Base-by-base conservation (phyloP, 106 monocot genomes). In the Triglochin maritima region DNA sequence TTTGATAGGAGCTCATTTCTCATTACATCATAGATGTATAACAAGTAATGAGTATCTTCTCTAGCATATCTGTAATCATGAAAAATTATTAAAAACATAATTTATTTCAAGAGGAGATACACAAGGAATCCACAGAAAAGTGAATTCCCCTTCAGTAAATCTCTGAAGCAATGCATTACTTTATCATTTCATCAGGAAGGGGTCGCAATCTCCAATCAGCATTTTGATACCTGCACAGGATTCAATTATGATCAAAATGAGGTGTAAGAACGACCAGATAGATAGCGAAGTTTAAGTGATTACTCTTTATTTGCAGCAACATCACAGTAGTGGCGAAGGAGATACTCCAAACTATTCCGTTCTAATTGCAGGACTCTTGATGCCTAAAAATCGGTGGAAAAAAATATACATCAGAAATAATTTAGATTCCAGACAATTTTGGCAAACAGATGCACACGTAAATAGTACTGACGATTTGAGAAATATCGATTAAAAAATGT, bases 231-330 rank as follows among this genome's bases (percentile, higher is more conserved):
- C 92, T 98, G 69, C 77, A 88, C 77, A 3, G 29, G 6, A 45
- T 56, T 41, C 54, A 66, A 52, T 8, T 13, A 66, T 6, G 49
- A 52, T 9, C 12, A 59, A 16, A 65, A 50, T 10, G 13, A 17
- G 14, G 51, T 56, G 49, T 7, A 17, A 61, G 6, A 75, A 16
- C 45, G 55, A 58, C 4, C 7, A 11, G 9, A 6, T 52, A 67
- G 29, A 6, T 2, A 4, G 54, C 7, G 49, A 65, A 49, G 5
- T 17, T 8, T 11, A 44, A 17, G 7, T 42, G 11, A 15, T 49
- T 89, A 98, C 98, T 99, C 98, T 85, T 99, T 99, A 53, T 99
- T 92, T 76, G 92, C 98, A 75, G 52, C 72, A 57, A 92, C 82
- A 55, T 56, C 86, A 72, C 92, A 99, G 54, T 78, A 92, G 71